Evolutionary conservation across 2,329 filamentous ascomycete genomes (phyloP), one percentile per base, ranked within the genome.

Genomic region (Penicillium thymicola): DNA sequence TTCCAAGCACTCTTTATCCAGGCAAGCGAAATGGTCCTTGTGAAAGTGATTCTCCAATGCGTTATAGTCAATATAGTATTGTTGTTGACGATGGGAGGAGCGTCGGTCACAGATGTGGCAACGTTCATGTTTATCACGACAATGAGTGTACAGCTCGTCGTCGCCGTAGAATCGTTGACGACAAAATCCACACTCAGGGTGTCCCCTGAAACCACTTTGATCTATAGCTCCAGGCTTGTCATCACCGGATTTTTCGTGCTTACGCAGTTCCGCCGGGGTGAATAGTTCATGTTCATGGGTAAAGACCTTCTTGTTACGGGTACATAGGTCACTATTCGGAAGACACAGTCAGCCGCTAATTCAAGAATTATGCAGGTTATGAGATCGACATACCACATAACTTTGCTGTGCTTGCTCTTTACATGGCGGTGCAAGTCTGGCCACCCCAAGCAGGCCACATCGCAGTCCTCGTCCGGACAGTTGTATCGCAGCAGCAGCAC

Each of bases 201-300:
- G 94, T 9, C 94, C 94, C 72, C 89, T 94, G 78, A 99, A 99
- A 0, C 94, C 94, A 28, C 90, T 97, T 78, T 97, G 94, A 67
- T 97, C 90, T 37, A 89, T 80, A 0, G 92, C 89, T 34, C 94
- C 93, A 4, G 93, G 92, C 62, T 88, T 88, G 71, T 97, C 90
- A 68, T 99, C 94, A 56, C 94, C 94, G 61, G 88, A 86, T 60
- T 85, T 89, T 82, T 97, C 95, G 73, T 99, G 94, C 67, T 85
- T 89, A 64, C 89, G 86, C 48, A 97, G 80, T 65, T 93, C 90
- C 61, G 87, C 84, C 59, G 86, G 83, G 0, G 89, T 88, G 72
- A 97, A 97, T 1, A 99, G 82, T 61, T 95, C 90, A 71, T 99
- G 94, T 75, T 99, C 94, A 75, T 99, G 94, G 1, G 94, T 97